Conservation (phyloP, 2,329 filamentous ascomycete genomes). For the Pleomassaria siparia region DNA sequence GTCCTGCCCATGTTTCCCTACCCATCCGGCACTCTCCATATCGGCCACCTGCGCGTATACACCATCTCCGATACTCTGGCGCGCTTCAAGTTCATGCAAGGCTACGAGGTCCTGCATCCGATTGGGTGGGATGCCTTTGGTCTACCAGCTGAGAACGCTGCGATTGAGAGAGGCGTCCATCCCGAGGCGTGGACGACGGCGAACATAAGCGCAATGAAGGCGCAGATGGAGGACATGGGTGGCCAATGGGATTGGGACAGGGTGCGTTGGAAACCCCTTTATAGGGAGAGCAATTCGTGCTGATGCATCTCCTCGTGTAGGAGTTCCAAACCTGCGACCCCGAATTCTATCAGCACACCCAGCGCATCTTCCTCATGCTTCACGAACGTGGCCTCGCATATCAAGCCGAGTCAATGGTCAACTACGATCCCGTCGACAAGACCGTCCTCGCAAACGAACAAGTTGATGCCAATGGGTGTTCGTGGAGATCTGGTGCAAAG, state of each 20-base stretch:
- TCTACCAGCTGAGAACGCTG: slow-evolving; percentile 86
- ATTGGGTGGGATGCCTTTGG: slow-evolving; percentile 97
- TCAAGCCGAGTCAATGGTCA: slow-evolving; percentile 80
- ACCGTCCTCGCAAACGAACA: slow-evolving; percentile 93
- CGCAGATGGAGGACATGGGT: slow-evolving; percentile 77
- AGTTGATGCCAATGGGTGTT: slow-evolving; percentile 81
- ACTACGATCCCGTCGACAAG: slow-evolving; percentile 86
- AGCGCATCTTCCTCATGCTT: slow-evolving; percentile 79
- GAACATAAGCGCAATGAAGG: slow-evolving; percentile 85
- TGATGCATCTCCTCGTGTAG: slow-evolving; percentile 47
- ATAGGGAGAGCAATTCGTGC: slow-evolving; percentile 23
- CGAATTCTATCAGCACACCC: slow-evolving; percentile 85
- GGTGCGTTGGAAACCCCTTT: slow-evolving; percentile 53
- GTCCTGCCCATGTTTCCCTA: slow-evolving; percentile 93
- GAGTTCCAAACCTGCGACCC: slow-evolving; percentile 84
- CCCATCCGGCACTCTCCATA: slow-evolving; percentile 81
- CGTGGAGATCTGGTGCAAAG: slow-evolving; percentile 84
- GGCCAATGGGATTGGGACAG: slow-evolving; percentile 80
- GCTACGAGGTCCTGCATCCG: slow-evolving; percentile 76
- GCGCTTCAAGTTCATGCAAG: slow-evolving; percentile 73
- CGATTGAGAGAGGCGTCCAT: slow-evolving; percentile 77
- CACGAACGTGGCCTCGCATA: slow-evolving; percentile 76
- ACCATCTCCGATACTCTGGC: slow-evolving; percentile 86
- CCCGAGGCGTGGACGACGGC: slow-evolving; percentile 76
- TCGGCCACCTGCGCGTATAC: slow-evolving; percentile 86